Conservation (phyloP, 306 rosid species). For the Trichosanthes cucumerina region DNA sequence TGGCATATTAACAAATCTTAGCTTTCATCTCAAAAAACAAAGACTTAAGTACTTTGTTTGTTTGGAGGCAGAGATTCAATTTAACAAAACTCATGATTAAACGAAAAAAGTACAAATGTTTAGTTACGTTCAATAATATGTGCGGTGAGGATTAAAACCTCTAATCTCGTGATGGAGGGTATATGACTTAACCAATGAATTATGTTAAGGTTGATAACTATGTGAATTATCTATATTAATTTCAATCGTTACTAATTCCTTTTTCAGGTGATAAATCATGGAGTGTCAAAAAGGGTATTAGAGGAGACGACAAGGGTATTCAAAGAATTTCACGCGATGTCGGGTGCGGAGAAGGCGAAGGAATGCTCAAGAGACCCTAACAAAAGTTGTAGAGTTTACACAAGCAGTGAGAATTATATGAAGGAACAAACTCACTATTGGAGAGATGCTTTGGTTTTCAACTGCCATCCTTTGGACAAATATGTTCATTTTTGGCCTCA, state of each 20-base stretch:
- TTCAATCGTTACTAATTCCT: too few species aligned
- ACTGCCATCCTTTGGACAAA: conserved; percentile 44
- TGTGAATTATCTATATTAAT: too few species aligned
- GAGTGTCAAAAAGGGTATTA: conserved; percentile 37
- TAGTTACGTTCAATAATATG: too few species aligned
- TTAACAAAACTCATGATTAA: background rate
- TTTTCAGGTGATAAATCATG: conserved; percentile 57
- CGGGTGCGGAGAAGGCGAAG: conserved; percentile 37
- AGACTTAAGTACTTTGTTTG: too few species aligned
- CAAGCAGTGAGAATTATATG: conserved; percentile 45
- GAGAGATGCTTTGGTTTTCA: conserved; percentile 58
- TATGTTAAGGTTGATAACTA: too few species aligned
- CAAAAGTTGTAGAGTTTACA: conserved; percentile 43
- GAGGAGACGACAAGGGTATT: conserved; percentile 26
- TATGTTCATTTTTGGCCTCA: conserved; percentile 50
- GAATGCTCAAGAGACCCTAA: conserved; percentile 46
- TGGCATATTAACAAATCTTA: background rate
- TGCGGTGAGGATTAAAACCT: too few species aligned
- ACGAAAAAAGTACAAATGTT: too few species aligned
- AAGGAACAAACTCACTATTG: conserved; percentile 34
- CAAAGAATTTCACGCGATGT: conserved; percentile 60
- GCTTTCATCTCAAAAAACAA: too few species aligned
- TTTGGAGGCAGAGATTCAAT: too few species aligned
- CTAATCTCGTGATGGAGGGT: too few species aligned
- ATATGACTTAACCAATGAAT: too few species aligned